These are phyloP conservation scores for Trypanosoma cruzi DNA, from an alignment of 208 protist genomes.

Conservation along the genomic window DNA sequence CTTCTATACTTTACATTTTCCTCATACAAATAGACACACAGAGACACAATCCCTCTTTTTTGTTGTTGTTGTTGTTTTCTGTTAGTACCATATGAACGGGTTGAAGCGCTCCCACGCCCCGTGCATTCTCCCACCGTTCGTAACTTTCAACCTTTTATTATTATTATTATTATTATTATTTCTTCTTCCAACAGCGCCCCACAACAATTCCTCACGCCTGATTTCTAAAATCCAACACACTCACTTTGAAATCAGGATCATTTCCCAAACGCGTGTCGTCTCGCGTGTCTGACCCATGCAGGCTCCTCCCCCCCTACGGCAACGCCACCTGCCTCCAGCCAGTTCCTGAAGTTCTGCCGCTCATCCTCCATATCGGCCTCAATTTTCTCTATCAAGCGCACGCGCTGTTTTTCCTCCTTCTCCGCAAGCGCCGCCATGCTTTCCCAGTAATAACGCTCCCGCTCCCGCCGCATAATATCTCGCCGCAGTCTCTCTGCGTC, in stretches of 20 bases:
- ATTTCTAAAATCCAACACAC: neutral
- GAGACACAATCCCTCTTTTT: too few species aligned
- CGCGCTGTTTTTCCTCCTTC: slow-evolving; percentile 42
- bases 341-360: slow-evolving; percentile 26
- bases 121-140: too few species aligned
- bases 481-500: slow-evolving; percentile 40
- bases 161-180: too few species aligned
- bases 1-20: neutral
- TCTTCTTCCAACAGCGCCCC: neutral
- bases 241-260: neutral
- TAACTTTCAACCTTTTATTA: too few species aligned
- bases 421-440: slow-evolving; percentile 32
- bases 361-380: slow-evolving; percentile 20
- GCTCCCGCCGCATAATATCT: slow-evolving; percentile 57
- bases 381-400: slow-evolving; percentile 34
- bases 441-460: slow-evolving; percentile 24
- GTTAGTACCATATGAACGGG: too few species aligned
- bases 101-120: too few species aligned
- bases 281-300: slow-evolving; percentile 14
- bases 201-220: neutral
- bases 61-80: slow-evolving; percentile 19
- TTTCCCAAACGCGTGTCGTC: neutral
- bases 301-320: slow-evolving; percentile 28
- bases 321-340: neutral
- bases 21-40: too few species aligned